Evolutionary conservation across 495 filamentous ascomycete genomes (phyloP), one percentile per base, ranked within the genome.

Genomic region (Podospora appendiculata): DNA sequence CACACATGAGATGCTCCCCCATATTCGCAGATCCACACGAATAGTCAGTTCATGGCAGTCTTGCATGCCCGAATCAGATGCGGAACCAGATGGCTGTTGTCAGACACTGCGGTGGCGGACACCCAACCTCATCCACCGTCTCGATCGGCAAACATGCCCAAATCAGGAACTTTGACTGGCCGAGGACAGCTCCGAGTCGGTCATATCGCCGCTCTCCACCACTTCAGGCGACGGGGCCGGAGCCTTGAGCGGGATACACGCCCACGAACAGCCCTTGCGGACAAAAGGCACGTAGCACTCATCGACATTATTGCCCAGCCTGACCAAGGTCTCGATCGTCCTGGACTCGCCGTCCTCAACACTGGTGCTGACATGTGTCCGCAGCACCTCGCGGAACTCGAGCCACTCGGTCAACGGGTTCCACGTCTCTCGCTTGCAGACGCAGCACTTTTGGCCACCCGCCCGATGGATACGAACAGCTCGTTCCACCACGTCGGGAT

Each of bases 181-280:
- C 25, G 2, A 25, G 25, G 25, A 5, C 2, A 25, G 5, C 2
- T 25, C 25, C 25, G 5, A 25, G 25, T 25, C 25, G 5, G 2
- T 25, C 25, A 25, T 5, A 5, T 25, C 25, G 25, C 25, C 5
- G 25, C 25, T 5, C 25, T 25, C 25, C 25, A 5, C 25, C 25
- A 25, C 25, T 5, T 25, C 25, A 2, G 25, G 25, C 4, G 49
- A 32, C 32, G 12, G 13, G 38, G 14, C 17, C 16, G 51, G n/a
- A n/a, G n/a, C 46, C 52, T 50, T 56, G n/a, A 35, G 34, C 3
- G 64, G 78, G 19, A 82, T 67, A 69, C 86, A 90, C 3, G 57
- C 64, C 81, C 79, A 83, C 49, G 84, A 88, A 62, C 87, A 90
- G 1, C 78, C 83, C 33, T 75, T 61, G 41, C 80, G 70, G 17